A percentile compares a stretch with the other conserved stretches of the same genome.
phyloP scores from a whole-genome alignment of 768 basidiomycete species.

The Leccinum imitatum region DNA sequence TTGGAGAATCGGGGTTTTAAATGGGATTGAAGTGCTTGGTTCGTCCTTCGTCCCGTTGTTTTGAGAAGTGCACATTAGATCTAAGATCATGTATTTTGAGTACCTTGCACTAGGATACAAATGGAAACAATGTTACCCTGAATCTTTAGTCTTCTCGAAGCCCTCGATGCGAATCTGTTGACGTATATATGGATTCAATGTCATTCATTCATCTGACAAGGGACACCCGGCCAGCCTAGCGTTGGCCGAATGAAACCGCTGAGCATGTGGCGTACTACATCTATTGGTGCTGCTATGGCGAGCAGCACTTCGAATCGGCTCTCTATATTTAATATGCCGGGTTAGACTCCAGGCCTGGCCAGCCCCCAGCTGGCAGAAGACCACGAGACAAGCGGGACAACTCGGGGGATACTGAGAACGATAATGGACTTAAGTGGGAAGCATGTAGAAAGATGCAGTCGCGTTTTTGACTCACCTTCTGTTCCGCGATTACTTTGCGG shows the following conservation, averaged over 20 bases:
- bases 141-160: neutral
- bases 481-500: too few relatives aligned
- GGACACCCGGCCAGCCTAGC: neutral
- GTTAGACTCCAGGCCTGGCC: neutral
- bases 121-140: neutral
- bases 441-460: neutral
- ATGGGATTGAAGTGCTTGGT: neutral
- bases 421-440: neutral
- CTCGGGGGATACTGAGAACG: neutral
- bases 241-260: neutral
- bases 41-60: neutral
- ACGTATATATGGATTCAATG: neutral
- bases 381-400: neutral
- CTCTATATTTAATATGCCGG: constrained; percentile 37
- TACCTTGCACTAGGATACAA: neutral
- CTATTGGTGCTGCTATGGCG: constrained; percentile 56
- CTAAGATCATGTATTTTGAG: neutral
- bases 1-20: neutral
- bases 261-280: neutral
- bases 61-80: neutral
- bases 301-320: constrained; percentile 60
- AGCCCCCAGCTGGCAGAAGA: neutral
- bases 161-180: neutral
- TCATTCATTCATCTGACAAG: neutral
- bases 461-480: too few relatives aligned